phyloP scores from a whole-genome alignment of 345 rosid species.

The Xanthoceras sorbifolium region DNA sequence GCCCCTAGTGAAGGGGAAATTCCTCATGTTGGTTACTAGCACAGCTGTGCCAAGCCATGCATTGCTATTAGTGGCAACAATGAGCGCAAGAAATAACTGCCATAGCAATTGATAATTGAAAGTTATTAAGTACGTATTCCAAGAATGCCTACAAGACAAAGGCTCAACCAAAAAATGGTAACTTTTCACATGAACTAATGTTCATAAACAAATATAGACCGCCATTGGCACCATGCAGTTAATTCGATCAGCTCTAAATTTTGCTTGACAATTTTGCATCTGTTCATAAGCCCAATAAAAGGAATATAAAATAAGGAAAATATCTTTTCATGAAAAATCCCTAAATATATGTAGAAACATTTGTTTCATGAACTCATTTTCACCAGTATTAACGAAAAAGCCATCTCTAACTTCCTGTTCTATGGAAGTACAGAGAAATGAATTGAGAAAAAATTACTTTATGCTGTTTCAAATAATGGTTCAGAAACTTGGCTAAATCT shows the following conservation, averaged over 20 bases:
- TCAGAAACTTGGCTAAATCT: background rate
- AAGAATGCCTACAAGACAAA: background rate
- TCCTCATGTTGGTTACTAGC: slow-evolving; percentile 92
- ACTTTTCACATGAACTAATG: background rate
- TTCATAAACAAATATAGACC: background rate
- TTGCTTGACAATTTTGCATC: background rate
- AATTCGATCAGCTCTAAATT: background rate
- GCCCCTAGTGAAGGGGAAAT: slow-evolving; percentile 82
- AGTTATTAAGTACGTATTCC: background rate
- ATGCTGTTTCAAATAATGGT: background rate
- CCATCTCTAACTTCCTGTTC: background rate
- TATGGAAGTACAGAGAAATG: background rate
- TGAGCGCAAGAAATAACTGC: slow-evolving; percentile 83
- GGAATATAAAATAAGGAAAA: background rate
- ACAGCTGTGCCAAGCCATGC: slow-evolving; percentile 91
- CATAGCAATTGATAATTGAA: slow-evolving; percentile 20
- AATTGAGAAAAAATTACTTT: background rate
- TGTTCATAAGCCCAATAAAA: background rate
- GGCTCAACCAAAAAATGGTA: background rate
- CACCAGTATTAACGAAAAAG: background rate
- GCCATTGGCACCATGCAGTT: background rate
- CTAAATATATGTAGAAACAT: background rate
- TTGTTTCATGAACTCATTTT: background rate
- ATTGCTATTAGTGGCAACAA: slow-evolving; percentile 70
- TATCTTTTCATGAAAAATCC: background rate